Percentiles rank a stretch among this genome's conserved stretches.
Conservation (phyloP, 2,329 filamentous ascomycete species). For the Nemania sp. region DNA sequence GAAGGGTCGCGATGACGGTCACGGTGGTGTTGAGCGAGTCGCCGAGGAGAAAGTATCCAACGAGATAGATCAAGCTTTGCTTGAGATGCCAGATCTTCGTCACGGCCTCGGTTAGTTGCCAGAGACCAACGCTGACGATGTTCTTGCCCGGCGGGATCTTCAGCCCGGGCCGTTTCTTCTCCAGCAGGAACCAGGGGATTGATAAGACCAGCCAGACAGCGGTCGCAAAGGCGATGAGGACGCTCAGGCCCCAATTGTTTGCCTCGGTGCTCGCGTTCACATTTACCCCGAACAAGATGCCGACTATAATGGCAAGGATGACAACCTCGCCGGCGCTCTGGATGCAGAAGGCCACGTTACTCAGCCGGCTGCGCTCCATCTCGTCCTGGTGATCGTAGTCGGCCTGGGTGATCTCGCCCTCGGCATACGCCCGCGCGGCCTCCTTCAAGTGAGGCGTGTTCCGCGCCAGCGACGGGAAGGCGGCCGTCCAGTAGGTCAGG, state of each 20-base stretch:
- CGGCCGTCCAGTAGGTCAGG: constrained; percentile 76
- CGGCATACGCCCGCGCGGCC: constrained; percentile 49
- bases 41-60: constrained; percentile 76
- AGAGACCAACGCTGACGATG: constrained; percentile 69
- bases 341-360: constrained; percentile 73
- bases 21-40: constrained; percentile 78
- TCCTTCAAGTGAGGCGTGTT: constrained; percentile 53
- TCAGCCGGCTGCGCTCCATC: constrained; percentile 72
- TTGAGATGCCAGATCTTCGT: constrained; percentile 72
- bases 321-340: constrained; percentile 72
- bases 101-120: constrained; percentile 69
- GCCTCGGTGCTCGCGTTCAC: constrained; percentile 69
- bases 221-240: constrained; percentile 73
- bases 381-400: constrained; percentile 72
- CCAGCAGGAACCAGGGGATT: constrained; percentile 74
- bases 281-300: constrained; percentile 70
- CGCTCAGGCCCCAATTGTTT: constrained; percentile 75
- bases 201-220: constrained; percentile 73
- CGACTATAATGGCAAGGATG: constrained; percentile 73
- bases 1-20: constrained; percentile 73
- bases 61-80: constrained; percentile 74
- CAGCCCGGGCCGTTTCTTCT: constrained; percentile 72
- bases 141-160: constrained; percentile 55
- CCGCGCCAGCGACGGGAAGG: constrained; percentile 58
- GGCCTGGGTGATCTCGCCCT: constrained; percentile 64